Evolutionary conservation across 345 rosid genomes (phyloP), one percentile per base, ranked within the genome.

Genomic region (Salix arbutifolia): DNA sequence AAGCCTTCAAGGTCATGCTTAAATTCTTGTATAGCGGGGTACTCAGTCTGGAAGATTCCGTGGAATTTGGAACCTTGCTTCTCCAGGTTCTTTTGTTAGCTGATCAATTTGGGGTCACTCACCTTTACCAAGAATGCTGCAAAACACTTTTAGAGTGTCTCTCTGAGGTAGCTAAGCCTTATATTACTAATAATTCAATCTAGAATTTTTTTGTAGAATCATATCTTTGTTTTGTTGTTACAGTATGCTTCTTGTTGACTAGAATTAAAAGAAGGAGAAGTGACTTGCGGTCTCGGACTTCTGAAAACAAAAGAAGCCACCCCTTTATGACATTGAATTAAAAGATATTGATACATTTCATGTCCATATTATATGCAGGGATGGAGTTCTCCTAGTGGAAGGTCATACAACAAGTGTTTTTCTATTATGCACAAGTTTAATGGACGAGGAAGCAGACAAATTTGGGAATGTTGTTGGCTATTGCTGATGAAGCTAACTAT

Each of bases 281-380:
- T 86, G 90, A 78, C 80, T 83, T 83, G 89, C 83, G 79, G 87
- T 86, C 77, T 84, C 79, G 89, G 97, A 83, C 90, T 84, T 83
- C 86, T 84, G 91, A 88, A 87, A 88, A 87, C 87, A 82, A 84
- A 94, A 85, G 83, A 87, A 88, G 90, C 83, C 89, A 91, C 62
- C 87, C 87, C 74, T 86, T 85, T 84, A 71, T 73, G 68, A 71
- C 72, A 75, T 71, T 76, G 88, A 86, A 85, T 87, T 71, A 83
- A 76, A 64, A 84, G 86, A 90, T 95, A 95, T 93, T 96, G 84
- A 96, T 87, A 77, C 88, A 76, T 90, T 90, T 90, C 90, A 78
- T 96, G 91, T 94, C 81, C 90, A 90, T 89, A 90, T 92, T 88
- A 90, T 85, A 87, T 94, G 98, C 98, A 96, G 99, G 98, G 92